Evolutionary conservation across 1,284 basidiomycete genomes (phyloP).

Genomic region (Porodaedalea pini): DNA sequence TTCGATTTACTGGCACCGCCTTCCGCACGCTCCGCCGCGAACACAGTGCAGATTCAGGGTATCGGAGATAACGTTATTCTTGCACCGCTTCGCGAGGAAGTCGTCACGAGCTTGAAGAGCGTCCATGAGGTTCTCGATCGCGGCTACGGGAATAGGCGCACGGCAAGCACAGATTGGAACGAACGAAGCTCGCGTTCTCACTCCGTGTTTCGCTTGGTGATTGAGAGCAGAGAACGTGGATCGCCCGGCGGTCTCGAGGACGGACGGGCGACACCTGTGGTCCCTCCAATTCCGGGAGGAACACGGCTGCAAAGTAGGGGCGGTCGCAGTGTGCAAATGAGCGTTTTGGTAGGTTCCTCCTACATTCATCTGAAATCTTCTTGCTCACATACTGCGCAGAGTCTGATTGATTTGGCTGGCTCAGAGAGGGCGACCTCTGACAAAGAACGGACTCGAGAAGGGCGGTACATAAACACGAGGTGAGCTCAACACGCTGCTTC

Average conservation of each 20-base stretch:
- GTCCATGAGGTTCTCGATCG: conserved; percentile 81
- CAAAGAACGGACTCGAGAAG: conserved; percentile 88
- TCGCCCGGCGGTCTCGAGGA: conserved; percentile 34
- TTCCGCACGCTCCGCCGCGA: conserved; percentile 43
- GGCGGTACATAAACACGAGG: conserved; percentile 92
- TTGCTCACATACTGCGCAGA: conserved; percentile 37
- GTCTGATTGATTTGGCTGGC: conserved; percentile 93
- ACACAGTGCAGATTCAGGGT: conserved; percentile 70
- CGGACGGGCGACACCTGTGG: conserved; percentile 17
- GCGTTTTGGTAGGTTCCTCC: conserved; percentile 60
- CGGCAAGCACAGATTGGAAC: conserved; percentile 97
- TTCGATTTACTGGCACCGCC: conserved; percentile 82
- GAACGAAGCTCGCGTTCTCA: conserved; percentile 90
- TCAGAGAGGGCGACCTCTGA: conserved; percentile 94
- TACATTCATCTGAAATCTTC: background rate
- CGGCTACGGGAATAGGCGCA: conserved; percentile 86
- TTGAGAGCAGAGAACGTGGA: conserved; percentile 73
- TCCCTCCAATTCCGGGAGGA: conserved; percentile 36
- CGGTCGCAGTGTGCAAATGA: conserved; percentile 74
- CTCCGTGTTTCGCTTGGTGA: conserved; percentile 87
- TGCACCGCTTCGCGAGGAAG: conserved; percentile 80
- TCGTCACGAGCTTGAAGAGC: conserved; percentile 87
- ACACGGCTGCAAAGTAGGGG: conserved; percentile 65
- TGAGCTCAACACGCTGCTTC: conserved; percentile 26
- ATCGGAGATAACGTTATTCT: conserved; percentile 56